Conservation (phyloP, 2,329 filamentous ascomycete species). For the Ambrosiella beaveri region DNA sequence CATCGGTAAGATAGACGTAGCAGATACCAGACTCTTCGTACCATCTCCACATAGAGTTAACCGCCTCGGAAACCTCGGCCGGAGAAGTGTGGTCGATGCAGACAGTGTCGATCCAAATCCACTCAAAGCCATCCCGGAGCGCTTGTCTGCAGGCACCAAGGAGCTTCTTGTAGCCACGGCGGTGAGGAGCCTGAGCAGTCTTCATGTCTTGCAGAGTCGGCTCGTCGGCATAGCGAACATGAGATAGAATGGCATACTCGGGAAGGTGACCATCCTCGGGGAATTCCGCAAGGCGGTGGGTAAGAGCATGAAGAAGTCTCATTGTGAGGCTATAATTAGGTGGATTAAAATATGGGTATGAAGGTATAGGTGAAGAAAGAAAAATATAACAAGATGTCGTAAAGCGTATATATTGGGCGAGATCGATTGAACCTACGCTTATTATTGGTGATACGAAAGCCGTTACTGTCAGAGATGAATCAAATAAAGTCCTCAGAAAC, state of each 20-base stretch:
- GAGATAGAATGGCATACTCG: conserved; percentile 20
- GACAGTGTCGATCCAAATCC: conserved; percentile 19
- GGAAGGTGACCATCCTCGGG: conserved; percentile 12
- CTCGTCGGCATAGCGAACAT: conserved; percentile 19
- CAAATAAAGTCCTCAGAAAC: neutral
- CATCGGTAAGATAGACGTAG: conserved; percentile 17
- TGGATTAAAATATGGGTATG: neutral
- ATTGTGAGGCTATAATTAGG: conserved; percentile 2
- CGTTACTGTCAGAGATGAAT: neutral
- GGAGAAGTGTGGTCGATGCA: conserved; percentile 19
- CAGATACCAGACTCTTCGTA: conserved; percentile 17
- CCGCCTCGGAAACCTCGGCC: conserved; percentile 17
- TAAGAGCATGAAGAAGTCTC: conserved; percentile 10
- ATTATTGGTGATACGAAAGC: neutral
- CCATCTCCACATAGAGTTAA: conserved; percentile 18
- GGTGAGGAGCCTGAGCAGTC: conserved; percentile 6
- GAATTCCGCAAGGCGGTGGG: conserved; percentile 9
- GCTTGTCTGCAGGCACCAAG: conserved; percentile 15
- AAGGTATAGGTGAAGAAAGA: neutral
- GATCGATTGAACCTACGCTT: neutral
- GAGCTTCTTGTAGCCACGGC: conserved; percentile 15
- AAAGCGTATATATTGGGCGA: too few relatives aligned
- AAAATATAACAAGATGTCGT: neutral
- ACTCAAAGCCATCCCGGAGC: conserved; percentile 14
- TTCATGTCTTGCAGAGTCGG: conserved; percentile 16